These are phyloP conservation scores for Blastobotrys proliferans DNA, from an alignment of 1,139 yeast genomes.

Conservation along the genomic window DNA sequence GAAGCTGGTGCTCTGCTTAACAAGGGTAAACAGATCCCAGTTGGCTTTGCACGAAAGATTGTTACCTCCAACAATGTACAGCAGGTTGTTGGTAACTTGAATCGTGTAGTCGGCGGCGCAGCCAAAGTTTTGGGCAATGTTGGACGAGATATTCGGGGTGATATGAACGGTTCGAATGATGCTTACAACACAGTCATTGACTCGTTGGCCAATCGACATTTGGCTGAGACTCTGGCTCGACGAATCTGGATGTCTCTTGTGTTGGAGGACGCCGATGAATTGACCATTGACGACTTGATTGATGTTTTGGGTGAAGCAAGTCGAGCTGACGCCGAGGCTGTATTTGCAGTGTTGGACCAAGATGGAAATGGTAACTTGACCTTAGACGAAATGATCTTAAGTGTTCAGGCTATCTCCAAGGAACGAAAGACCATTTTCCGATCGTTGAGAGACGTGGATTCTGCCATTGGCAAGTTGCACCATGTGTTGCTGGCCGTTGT, in stretches of 20 bases:
- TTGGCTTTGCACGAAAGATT: constrained; percentile 21
- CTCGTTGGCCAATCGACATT: constrained; percentile 31
- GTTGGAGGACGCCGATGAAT: constrained; percentile 36
- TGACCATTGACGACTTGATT: constrained; percentile 36
- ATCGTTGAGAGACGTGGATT: constrained; percentile 40
- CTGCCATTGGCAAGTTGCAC: constrained; percentile 40
- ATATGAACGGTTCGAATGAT: constrained; percentile 6
- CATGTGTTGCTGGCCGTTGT: constrained; percentile 36
- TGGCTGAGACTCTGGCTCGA: constrained; percentile 35
- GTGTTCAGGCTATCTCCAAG: constrained; percentile 34
- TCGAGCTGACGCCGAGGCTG: constrained; percentile 32
- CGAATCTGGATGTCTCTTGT: constrained; percentile 43
- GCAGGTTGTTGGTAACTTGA: constrained; percentile 28
- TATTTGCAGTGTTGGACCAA: constrained; percentile 36
- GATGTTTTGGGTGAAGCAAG: constrained; percentile 35
- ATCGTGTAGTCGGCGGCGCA: constrained; percentile 32
- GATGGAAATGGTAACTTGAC: constrained; percentile 39
- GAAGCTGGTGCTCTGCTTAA: constrained; percentile 29
- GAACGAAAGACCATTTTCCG: constrained; percentile 37
- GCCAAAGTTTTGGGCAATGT: constrained; percentile 32
- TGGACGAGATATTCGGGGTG: constrained; percentile 29
- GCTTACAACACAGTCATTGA: constrained; percentile 34
- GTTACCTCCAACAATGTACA: constrained; percentile 25
- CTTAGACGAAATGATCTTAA: constrained; percentile 37
- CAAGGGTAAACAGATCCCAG: constrained; percentile 20